A percentile compares a stretch with the other conserved stretches of the same genome.
These are phyloP conservation scores for Verticillium isaacii DNA, from an alignment of 2,329 filamentous ascomycete genomes.

Conservation along the genomic window DNA sequence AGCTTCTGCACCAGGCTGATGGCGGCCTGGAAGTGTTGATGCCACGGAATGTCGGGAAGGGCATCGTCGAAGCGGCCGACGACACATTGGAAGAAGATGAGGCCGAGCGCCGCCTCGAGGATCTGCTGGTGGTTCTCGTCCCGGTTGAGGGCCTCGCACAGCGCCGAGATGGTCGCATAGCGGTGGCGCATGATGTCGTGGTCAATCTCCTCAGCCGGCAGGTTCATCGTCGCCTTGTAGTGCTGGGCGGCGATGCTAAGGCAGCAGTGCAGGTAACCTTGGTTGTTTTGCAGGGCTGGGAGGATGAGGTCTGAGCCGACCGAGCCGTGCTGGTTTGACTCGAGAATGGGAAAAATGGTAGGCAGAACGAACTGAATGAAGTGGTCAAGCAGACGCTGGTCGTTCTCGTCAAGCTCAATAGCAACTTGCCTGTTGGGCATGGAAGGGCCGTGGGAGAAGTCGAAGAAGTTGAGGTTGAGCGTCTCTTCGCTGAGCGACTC, in stretches of 20 bases:
- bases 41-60: constrained; percentile 91
- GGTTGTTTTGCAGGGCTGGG: constrained; percentile 84
- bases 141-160: constrained; percentile 75
- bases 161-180: constrained; percentile 77
- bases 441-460: constrained; percentile 67
- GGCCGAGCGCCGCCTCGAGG: constrained; percentile 84
- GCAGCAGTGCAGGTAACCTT: constrained; percentile 91
- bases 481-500: constrained; percentile 64
- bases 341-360: constrained; percentile 86
- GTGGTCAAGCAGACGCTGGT: constrained; percentile 82
- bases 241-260: constrained; percentile 90
- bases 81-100: constrained; percentile 95
- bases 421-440: constrained; percentile 62
- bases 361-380: constrained; percentile 86
- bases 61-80: constrained; percentile 82
- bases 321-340: constrained; percentile 82
- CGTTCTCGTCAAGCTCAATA: constrained; percentile 81
- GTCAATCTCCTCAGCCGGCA: constrained; percentile 71
- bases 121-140: constrained; percentile 84
- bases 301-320: constrained; percentile 79
- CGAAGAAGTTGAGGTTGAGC: constrained; percentile 75
- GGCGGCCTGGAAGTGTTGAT: constrained; percentile 92
- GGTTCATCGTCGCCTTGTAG: constrained; percentile 70
- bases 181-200: constrained; percentile 89
- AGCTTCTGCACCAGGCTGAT: constrained; percentile 82